Evolutionary conservation across 331 rosid species (phyloP).

Genomic region (Acacia concinna): DNA sequence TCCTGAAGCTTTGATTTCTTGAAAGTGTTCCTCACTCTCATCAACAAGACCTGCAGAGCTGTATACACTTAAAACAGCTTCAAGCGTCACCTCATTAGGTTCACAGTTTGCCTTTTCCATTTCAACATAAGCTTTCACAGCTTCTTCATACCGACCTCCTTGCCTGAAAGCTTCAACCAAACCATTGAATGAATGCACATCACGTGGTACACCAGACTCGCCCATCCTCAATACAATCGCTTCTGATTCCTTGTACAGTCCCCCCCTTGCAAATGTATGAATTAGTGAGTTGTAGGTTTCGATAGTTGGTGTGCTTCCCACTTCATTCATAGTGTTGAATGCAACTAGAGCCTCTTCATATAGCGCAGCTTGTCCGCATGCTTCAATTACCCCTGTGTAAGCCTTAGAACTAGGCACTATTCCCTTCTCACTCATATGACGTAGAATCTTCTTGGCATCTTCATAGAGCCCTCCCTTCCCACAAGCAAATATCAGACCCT

Average conservation of each 20-base stretch:
- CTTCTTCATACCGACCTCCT: constrained; percentile 87
- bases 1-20: constrained; percentile 81
- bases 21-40: constrained; percentile 88
- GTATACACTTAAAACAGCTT: constrained; percentile 78
- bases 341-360: constrained; percentile 95
- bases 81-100: constrained; percentile 77
- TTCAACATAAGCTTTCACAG: constrained; percentile 70
- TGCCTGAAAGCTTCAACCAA: constrained; percentile 82
- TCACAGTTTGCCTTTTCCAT: constrained; percentile 81
- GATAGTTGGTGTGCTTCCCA: constrained; percentile 65
- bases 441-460: constrained; percentile 83
- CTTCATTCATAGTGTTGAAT: constrained; percentile 91
- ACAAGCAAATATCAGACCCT: constrained; percentile 88
- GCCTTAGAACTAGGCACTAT: constrained; percentile 81
- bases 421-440: constrained; percentile 67
- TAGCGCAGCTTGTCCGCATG: constrained; percentile 81
- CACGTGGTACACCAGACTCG: constrained; percentile 54
- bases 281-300: constrained; percentile 81
- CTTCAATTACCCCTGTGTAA: constrained; percentile 79
- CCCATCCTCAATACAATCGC: constrained; percentile 58
- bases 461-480: constrained; percentile 92
- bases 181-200: constrained; percentile 73
- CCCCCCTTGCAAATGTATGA: constrained; percentile 74
- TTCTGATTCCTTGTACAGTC: constrained; percentile 77
- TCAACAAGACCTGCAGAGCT: constrained; percentile 84